phyloP scores from a whole-genome alignment of 1,139 yeast genomes.

The Blastobotrys elegans region DNA sequence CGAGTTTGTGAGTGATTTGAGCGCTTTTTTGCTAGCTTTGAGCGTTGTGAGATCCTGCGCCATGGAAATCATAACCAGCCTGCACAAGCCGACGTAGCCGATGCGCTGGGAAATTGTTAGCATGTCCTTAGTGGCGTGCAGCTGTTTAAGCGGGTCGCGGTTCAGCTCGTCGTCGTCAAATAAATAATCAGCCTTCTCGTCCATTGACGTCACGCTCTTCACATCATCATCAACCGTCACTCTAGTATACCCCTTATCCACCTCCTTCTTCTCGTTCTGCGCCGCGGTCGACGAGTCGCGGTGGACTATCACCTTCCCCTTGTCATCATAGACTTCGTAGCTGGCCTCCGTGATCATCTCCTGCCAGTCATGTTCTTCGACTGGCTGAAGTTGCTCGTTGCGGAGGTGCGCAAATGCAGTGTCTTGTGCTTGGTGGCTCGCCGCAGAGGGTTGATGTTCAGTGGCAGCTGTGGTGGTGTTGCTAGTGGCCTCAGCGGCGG shows the following conservation, averaged over 20 bases:
- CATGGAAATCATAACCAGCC: slow-evolving; percentile 71
- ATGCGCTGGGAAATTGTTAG: slow-evolving; percentile 79
- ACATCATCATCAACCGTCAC: slow-evolving; percentile 88
- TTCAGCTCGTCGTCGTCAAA: slow-evolving; percentile 48
- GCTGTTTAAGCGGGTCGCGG: slow-evolving; percentile 56
- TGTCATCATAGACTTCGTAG: slow-evolving; percentile 52
- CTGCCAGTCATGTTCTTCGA: slow-evolving; percentile 42
- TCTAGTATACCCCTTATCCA: slow-evolving; percentile 71
- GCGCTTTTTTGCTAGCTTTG: slow-evolving; percentile 44
- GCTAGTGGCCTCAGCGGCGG: not conserved
- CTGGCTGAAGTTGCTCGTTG: not conserved
- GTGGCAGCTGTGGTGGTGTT: slow-evolving; percentile 4
- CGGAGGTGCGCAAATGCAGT: slow-evolving; percentile 6
- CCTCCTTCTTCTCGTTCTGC: slow-evolving; percentile 10
- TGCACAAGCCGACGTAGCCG: slow-evolving; percentile 85
- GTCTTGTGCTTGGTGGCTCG: slow-evolving; percentile 15
- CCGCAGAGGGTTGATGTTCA: slow-evolving; percentile 14
- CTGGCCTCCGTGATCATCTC: slow-evolving; percentile 60
- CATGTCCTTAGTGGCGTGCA: slow-evolving; percentile 76
- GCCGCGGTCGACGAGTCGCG: not conserved
- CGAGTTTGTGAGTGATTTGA: slow-evolving; percentile 52
- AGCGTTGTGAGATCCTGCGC: slow-evolving; percentile 69
- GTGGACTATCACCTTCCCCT: slow-evolving; percentile 45
- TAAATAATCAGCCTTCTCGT: slow-evolving; percentile 77
- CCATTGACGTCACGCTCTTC: slow-evolving; percentile 60